Conservation (phyloP, 78 protist genomes). For the Pelomyxa schiedti region DNA sequence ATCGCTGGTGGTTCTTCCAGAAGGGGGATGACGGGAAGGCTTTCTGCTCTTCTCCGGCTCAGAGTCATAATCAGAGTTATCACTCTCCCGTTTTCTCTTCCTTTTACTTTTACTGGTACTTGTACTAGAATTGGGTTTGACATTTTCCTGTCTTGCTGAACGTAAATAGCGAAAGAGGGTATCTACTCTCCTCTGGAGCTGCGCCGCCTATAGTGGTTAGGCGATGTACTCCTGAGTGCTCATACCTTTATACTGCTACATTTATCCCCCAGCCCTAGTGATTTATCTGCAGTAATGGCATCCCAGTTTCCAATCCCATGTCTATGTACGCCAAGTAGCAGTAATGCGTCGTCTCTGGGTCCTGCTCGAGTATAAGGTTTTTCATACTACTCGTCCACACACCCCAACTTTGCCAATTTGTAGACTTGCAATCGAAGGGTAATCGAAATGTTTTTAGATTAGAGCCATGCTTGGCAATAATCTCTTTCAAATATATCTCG, state of each 20-base stretch:
- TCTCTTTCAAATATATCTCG: conserved; percentile 16
- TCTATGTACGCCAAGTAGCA: conserved; percentile 26
- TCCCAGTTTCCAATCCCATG: conserved; percentile 49
- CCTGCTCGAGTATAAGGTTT: conserved; percentile 32
- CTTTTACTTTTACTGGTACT: too few relatives aligned
- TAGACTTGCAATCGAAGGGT: background rate
- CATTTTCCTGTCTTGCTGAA: too few relatives aligned
- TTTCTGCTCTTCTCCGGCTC: too few relatives aligned
- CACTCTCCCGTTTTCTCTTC: too few relatives aligned
- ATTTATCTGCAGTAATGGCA: conserved; percentile 20
- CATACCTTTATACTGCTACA: background rate
- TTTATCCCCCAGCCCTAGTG: background rate
- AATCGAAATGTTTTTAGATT: background rate
- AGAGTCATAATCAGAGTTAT: too few relatives aligned
- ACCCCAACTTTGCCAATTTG: background rate
- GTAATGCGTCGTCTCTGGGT: conserved; percentile 40
- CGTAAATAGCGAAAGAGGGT: too few relatives aligned
- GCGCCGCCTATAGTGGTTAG: background rate
- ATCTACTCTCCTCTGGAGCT: background rate
- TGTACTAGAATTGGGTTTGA: too few relatives aligned
- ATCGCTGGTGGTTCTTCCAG: too few relatives aligned
- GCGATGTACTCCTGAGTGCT: background rate
- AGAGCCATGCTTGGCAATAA: background rate
- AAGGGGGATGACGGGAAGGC: too few relatives aligned
- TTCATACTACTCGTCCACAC: conserved; percentile 12